phyloP scores from a whole-genome alignment of 805 yeast species.

The Nakazawaea molendinolei region DNA sequence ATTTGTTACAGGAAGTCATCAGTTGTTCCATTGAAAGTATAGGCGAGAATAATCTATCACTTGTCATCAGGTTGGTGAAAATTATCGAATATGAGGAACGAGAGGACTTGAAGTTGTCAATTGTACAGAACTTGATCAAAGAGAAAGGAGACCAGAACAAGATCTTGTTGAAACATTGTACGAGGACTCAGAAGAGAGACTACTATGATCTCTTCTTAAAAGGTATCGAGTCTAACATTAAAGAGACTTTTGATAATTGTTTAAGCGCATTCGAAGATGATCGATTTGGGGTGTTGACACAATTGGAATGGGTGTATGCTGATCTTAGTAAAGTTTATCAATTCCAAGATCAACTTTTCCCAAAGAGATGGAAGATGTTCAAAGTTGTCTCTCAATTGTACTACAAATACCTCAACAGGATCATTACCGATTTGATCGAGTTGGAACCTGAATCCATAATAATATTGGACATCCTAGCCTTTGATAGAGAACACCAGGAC shows the following conservation, averaged over 20 bases:
- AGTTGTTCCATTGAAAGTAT: constrained; percentile 66
- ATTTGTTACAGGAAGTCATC: constrained; percentile 56
- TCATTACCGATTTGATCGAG: constrained; percentile 58
- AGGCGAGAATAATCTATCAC: constrained; percentile 57
- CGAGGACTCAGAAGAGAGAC: constrained; percentile 43
- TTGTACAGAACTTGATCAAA: constrained; percentile 18
- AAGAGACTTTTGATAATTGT: constrained; percentile 63
- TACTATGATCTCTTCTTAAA: constrained; percentile 57
- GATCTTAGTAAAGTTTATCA: constrained; percentile 65
- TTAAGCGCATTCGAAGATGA: constrained; percentile 42
- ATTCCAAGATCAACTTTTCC: constrained; percentile 54
- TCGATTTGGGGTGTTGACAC: constrained; percentile 52
- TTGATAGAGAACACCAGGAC: constrained; percentile 61
- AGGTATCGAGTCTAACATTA: constrained; percentile 52
- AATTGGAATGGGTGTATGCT: constrained; percentile 77
- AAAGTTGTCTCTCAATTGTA: constrained; percentile 56
- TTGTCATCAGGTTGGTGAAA: constrained; percentile 67
- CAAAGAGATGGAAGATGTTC: constrained; percentile 69
- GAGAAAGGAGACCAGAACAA: constrained; percentile 14
- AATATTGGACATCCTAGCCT: constrained; percentile 67
- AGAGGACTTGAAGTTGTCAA: constrained; percentile 56
- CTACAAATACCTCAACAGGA: constrained; percentile 55
- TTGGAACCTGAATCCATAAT: constrained; percentile 76
- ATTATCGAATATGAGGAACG: constrained; percentile 75
- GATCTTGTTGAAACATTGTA: constrained; percentile 27